A percentile compares a stretch with the other conserved stretches of the same genome.
Evolutionary conservation across 1,139 yeast species (phyloP).

Genomic region (Nakaseomyces kungkrabaensis): DNA sequence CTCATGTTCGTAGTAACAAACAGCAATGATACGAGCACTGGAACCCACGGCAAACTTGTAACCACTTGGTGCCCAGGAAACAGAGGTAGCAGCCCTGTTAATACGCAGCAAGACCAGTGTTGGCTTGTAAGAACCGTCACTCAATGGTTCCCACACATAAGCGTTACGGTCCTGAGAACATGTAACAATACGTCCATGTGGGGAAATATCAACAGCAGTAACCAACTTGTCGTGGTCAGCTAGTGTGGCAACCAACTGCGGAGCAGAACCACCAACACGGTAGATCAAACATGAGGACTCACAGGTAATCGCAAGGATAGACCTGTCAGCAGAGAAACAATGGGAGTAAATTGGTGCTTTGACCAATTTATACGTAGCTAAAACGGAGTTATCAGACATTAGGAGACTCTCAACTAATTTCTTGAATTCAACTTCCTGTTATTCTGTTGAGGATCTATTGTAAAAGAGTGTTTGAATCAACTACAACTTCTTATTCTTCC

Average conservation of each 20-base stretch:
- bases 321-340: conserved; percentile 64
- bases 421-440: no score
- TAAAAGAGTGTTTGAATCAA: no score
- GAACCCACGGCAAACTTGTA: conserved; percentile 94
- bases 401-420: conserved; percentile 31
- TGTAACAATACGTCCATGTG: conserved; percentile 84
- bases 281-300: conserved; percentile 69
- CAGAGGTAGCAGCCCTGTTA: conserved; percentile 88
- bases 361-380: conserved; percentile 51
- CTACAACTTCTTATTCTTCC: no score
- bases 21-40: conserved; percentile 87
- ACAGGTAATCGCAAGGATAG: conserved; percentile 71
- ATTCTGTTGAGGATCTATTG: no score
- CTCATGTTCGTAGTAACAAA: conserved; percentile 90
- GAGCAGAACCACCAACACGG: conserved; percentile 37
- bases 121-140: conserved; percentile 62
- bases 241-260: conserved; percentile 46
- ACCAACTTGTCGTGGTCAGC: conserved; percentile 89
- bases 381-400: conserved; percentile 25
- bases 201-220: conserved; percentile 87
- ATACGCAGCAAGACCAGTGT: conserved; percentile 87
- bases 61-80: conserved; percentile 91
- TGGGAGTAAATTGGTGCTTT: conserved; percentile 86
- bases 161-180: conserved; percentile 98
- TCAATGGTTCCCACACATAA: conserved; percentile 80